Conservation (phyloP, 164 flowering plant species). For the Tinospora cordifolia region DNA sequence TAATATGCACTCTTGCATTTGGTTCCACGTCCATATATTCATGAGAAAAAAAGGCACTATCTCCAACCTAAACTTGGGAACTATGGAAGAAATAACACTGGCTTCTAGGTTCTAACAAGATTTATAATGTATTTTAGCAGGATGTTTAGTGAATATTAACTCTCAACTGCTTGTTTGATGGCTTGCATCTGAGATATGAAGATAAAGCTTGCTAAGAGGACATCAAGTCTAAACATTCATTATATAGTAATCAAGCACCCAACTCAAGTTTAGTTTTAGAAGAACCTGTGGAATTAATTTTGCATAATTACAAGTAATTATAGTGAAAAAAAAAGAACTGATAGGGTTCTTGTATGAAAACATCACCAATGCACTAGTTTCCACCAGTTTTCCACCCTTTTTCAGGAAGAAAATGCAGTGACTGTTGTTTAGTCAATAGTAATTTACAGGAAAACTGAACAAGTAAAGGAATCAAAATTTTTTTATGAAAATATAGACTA, state of each 20-base stretch:
- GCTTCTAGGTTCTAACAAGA: no score
- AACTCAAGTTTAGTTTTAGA: no score
- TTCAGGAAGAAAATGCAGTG: not conserved
- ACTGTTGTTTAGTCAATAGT: not conserved
- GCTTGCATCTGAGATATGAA: no score
- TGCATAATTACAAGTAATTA: not conserved
- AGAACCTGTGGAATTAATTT: no score
- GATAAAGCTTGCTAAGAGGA: not conserved
- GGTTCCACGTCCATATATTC: no score
- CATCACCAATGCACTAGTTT: not conserved
- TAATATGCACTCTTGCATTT: no score
- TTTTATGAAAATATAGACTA: not conserved
- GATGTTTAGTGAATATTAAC: no score
- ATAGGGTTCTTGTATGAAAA: not conserved
- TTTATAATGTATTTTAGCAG: no score
- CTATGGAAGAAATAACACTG: no score
- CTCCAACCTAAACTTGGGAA: no score
- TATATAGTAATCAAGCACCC: not conserved
- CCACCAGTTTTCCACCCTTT: not conserved
- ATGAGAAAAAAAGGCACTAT: no score
- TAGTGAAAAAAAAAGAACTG: not conserved
- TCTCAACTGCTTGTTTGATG: no score
- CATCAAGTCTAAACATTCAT: not conserved
- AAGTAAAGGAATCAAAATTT: not conserved
- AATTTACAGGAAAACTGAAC: not conserved